These are phyloP conservation scores for Pichia exigua DNA, from an alignment of 805 yeast genomes.

Conservation along the genomic window DNA sequence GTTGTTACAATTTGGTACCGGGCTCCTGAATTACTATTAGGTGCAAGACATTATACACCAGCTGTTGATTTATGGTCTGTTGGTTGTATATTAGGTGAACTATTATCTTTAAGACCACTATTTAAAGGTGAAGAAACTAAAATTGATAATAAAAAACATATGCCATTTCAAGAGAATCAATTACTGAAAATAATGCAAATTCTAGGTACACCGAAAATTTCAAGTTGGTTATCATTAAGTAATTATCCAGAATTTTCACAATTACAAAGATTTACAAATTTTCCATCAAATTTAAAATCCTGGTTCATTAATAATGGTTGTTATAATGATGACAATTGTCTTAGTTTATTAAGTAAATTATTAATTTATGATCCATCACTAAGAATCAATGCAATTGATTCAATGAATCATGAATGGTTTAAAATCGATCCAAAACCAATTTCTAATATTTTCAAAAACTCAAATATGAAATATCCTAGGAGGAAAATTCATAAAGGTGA, in stretches of 20 bases:
- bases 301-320: slow-evolving; percentile 89
- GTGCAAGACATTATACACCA: slow-evolving; percentile 87
- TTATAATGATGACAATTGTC: slow-evolving; percentile 51
- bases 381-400: slow-evolving; percentile 70
- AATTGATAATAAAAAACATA: slow-evolving; percentile 85
- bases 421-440: slow-evolving; percentile 58
- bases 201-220: slow-evolving; percentile 77
- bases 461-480: slow-evolving; percentile 68
- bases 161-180: slow-evolving; percentile 92
- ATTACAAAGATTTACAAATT: slow-evolving; percentile 49
- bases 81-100: slow-evolving; percentile 90
- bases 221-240: slow-evolving; percentile 72
- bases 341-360: slow-evolving; percentile 53
- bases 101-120: slow-evolving; percentile 80
- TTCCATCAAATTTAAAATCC: slow-evolving; percentile 61
- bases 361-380: slow-evolving; percentile 77
- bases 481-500: slow-evolving; percentile 85
- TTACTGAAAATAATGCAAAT: slow-evolving; percentile 84
- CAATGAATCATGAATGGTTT: slow-evolving; percentile 75
- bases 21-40: slow-evolving; percentile 86
- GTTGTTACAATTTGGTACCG: slow-evolving; percentile 97
- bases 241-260: slow-evolving; percentile 80
- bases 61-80: slow-evolving; percentile 94
- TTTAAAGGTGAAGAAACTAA: slow-evolving; percentile 98
- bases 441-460: slow-evolving; percentile 69